Conservation (phyloP, 2,329 filamentous ascomycete genomes). For the Penicillium thymicola region DNA sequence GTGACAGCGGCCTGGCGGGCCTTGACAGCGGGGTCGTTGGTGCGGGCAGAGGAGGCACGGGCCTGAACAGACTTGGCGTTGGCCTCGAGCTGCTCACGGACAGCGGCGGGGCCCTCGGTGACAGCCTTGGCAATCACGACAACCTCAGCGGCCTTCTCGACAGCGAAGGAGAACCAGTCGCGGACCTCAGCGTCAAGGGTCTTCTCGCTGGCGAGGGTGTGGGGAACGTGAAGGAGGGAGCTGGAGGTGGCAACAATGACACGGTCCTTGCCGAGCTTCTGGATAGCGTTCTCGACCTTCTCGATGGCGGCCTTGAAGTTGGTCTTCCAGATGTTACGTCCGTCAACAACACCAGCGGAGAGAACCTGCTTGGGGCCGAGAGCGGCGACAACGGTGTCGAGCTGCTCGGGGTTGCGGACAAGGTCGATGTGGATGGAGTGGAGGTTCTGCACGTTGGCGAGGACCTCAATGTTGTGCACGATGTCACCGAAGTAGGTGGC, state of each 20-base stretch:
- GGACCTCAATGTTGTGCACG: conserved; percentile 93
- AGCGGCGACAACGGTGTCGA: conserved; percentile 76
- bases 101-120: conserved; percentile 82
- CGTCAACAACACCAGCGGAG: conserved; percentile 94
- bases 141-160: conserved; percentile 89
- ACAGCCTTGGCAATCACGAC: conserved; percentile 95
- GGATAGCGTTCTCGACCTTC: conserved; percentile 80
- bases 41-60: conserved; percentile 86
- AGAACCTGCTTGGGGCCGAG: conserved; percentile 86
- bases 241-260: conserved; percentile 96
- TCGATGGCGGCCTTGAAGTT: conserved; percentile 96
- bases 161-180: conserved; percentile 98
- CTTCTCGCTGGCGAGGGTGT: conserved; percentile 98
- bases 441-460: conserved; percentile 69
- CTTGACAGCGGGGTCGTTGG: conserved; percentile 97
- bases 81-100: conserved; percentile 85
- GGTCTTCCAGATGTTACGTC: conserved; percentile 99
- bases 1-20: conserved; percentile 89
- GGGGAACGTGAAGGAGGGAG: conserved; percentile 96
- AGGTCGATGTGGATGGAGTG: conserved; percentile 92
- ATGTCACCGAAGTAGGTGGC: conserved; percentile 99
- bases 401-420: conserved; percentile 97
- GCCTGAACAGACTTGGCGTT: conserved; percentile 93
- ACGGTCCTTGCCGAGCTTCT: conserved; percentile 95
- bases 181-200: conserved; percentile 89